Conservation (phyloP, 768 basidiomycete species). For the Phlegmacium glaucopus region DNA sequence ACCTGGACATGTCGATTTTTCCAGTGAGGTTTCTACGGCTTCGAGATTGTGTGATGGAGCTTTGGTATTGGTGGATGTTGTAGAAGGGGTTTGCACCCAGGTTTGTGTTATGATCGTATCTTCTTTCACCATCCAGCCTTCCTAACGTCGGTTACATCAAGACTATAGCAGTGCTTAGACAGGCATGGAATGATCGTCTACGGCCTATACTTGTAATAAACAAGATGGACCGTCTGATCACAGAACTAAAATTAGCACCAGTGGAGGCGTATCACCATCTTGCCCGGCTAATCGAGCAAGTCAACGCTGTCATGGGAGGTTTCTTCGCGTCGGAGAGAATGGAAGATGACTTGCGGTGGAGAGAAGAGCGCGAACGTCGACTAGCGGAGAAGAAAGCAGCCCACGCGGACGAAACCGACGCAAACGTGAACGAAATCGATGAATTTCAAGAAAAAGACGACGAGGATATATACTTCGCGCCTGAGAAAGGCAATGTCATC, state of each 20-base stretch:
- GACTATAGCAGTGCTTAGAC: constrained; percentile 93
- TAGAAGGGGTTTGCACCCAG: constrained; percentile 98
- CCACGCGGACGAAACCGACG: constrained; percentile 63
- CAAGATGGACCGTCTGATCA: constrained; percentile 92
- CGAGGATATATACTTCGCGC: constrained; percentile 96
- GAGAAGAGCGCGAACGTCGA: constrained; percentile 85
- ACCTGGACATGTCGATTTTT: constrained; percentile 98
- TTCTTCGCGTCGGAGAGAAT: constrained; percentile 95
- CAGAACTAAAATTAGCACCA: constrained; percentile 88
- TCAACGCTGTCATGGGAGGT: constrained; percentile 95
- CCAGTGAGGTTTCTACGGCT: constrained; percentile 94
- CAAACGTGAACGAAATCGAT: constrained; percentile 52
- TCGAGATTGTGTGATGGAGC: constrained; percentile 94
- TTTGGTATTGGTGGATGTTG: constrained; percentile 91
- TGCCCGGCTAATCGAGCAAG: constrained; percentile 90
- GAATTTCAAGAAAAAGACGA: constrained; percentile 95
- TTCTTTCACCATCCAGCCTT: constrained; percentile 1
- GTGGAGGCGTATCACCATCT: constrained; percentile 94
- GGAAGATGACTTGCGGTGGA: constrained; percentile 94
- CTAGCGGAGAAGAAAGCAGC: constrained; percentile 72
- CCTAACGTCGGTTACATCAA: constrained; percentile 23
- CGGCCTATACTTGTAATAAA: constrained; percentile 94
- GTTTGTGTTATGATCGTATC: constrained; percentile 35
- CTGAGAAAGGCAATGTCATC: constrained; percentile 92
- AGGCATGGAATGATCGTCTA: constrained; percentile 89